phyloP scores from a whole-genome alignment of 768 basidiomycete genomes.

The Coprinellus aureogranulatus region DNA sequence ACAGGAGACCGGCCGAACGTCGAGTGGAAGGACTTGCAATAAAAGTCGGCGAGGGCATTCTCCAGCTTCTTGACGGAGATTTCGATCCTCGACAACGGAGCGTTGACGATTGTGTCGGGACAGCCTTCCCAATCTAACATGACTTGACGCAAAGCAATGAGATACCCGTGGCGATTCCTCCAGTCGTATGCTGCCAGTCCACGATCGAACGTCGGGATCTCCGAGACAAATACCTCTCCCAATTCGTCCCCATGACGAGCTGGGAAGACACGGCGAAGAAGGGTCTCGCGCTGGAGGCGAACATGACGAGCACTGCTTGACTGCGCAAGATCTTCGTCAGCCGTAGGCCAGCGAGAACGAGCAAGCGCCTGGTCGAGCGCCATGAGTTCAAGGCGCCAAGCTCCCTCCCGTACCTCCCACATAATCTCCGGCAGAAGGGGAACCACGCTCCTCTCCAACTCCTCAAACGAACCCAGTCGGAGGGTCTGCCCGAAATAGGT shows the following conservation, averaged over 20 bases:
- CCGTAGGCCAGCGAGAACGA: not conserved
- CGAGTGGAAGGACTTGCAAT: not conserved
- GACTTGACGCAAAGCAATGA: not conserved
- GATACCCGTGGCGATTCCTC: not conserved
- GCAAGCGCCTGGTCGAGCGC: conserved; percentile 2
- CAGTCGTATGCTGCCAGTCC: not conserved
- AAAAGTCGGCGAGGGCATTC: not conserved
- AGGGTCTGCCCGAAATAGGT: not conserved
- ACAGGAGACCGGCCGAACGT: not conserved
- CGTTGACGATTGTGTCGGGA: not conserved
- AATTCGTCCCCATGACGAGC: not conserved
- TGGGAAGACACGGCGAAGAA: not conserved
- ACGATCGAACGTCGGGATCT: not conserved
- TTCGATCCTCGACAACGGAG: not conserved
- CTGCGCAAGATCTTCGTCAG: not conserved
- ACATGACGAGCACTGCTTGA: not conserved
- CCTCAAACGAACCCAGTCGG: not conserved
- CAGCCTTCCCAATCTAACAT: not conserved
- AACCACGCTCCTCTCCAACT: not conserved
- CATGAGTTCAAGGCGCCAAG: not conserved
- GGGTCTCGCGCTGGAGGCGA: not conserved
- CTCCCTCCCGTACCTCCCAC: conserved; percentile 3
- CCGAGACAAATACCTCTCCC: not conserved
- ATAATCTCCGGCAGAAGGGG: not conserved
- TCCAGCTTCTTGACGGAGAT: not conserved